These are phyloP conservation scores for Persicaria tinctoria DNA, from an alignment of 148 eudicot genomes.

Conservation along the genomic window DNA sequence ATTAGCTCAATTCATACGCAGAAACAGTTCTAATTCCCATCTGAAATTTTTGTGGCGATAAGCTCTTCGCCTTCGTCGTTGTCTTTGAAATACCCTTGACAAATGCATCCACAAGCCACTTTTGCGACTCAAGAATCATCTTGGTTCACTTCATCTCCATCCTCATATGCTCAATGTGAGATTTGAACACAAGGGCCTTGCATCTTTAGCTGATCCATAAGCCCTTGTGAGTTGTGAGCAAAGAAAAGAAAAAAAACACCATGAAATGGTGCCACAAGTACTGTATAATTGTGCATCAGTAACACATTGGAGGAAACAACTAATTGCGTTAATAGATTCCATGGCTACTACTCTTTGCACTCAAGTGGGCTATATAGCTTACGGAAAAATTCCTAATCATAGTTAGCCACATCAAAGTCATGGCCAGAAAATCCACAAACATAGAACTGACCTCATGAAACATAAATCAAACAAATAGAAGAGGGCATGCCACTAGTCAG, in stretches of 20 bases:
- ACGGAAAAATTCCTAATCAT: neutral
- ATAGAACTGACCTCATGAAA: neutral
- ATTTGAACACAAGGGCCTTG: neutral
- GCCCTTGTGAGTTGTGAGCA: neutral
- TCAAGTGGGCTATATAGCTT: neutral
- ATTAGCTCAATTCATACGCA: neutral
- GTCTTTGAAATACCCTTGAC: constrained; percentile 25
- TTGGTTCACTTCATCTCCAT: constrained; percentile 83
- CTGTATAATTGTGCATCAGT: neutral
- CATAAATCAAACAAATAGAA: too few species aligned
- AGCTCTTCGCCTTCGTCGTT: neutral
- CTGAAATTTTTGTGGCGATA: neutral
- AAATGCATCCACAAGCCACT: constrained; percentile 62
- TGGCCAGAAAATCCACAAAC: neutral
- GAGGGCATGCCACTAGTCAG: too few species aligned
- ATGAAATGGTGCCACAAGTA: neutral
- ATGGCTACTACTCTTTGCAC: neutral
- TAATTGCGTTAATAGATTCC: too few species aligned
- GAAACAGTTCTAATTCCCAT: neutral
- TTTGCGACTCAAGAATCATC: constrained; percentile 72
- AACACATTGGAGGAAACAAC: neutral
- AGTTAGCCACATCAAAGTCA: neutral
- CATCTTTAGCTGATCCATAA: neutral
- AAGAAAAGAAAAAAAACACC: neutral
- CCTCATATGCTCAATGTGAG: constrained; percentile 42